Percentiles rank a stretch among this genome's conserved stretches.
These are phyloP conservation scores for Tulasnella sp. DNA, from an alignment of 768 basidiomycete species.

Conservation along the genomic window DNA sequence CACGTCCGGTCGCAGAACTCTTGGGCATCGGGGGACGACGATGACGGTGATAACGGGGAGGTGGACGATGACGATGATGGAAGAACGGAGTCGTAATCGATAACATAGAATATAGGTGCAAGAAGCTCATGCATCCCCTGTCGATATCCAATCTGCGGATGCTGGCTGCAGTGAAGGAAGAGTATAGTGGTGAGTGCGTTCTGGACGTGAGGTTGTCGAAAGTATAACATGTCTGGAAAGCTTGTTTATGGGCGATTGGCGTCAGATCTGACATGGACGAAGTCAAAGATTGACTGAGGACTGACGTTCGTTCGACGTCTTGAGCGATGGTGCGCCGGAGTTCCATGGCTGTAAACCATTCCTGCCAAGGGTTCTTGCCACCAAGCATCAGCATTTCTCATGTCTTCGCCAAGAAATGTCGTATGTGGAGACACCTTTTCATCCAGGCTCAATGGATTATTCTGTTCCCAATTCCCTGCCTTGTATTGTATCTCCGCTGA, in stretches of 20 bases:
- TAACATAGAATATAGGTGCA: slow-evolving; percentile 73
- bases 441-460: slow-evolving; percentile 75
- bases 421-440: slow-evolving; percentile 63
- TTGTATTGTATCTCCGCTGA: slow-evolving; percentile 13
- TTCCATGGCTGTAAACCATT: slow-evolving; percentile 86
- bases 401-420: too few relatives aligned
- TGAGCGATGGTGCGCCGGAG: slow-evolving; percentile 81
- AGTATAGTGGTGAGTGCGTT: slow-evolving; percentile 74
- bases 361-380: slow-evolving; percentile 82
- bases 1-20: slow-evolving; percentile 58
- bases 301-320: slow-evolving; percentile 93
- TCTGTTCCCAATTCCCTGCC: slow-evolving; percentile 46
- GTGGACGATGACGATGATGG: not conserved
- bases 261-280: not conserved
- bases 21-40: slow-evolving; percentile 31
- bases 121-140: slow-evolving; percentile 99
- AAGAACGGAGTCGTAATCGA: slow-evolving; percentile 69
- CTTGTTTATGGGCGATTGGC: slow-evolving; percentile 39
- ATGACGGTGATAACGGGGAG: slow-evolving; percentile 12
- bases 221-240: slow-evolving; percentile 94
- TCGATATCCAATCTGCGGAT: slow-evolving; percentile 81
- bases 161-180: slow-evolving; percentile 69
- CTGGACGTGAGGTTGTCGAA: slow-evolving; percentile 65
- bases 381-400: too few relatives aligned
- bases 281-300: too few relatives aligned